phyloP scores from a whole-genome alignment of 805 yeast genomes.

The Barnettozyma botsteinii region DNA sequence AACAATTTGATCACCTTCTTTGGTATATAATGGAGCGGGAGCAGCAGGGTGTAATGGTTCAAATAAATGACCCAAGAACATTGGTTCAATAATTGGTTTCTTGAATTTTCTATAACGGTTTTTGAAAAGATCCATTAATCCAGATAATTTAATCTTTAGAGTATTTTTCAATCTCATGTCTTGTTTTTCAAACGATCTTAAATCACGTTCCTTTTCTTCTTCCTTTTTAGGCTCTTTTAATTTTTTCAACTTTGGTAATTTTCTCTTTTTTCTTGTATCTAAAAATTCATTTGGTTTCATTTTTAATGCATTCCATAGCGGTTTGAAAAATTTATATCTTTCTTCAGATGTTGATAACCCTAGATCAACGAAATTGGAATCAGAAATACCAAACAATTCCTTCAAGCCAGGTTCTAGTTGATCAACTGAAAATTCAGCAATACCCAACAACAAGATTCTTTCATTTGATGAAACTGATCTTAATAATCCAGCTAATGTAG shows the following conservation, averaged over 20 bases:
- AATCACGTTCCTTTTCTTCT: constrained; percentile 29
- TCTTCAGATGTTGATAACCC: constrained; percentile 40
- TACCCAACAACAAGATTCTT: constrained; percentile 65
- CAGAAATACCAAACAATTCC: constrained; percentile 52
- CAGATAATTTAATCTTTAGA: constrained; percentile 78
- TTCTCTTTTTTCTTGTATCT: constrained; percentile 43
- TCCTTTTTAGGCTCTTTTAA: constrained; percentile 34
- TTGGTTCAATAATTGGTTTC: constrained; percentile 85
- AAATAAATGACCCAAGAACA: constrained; percentile 66
- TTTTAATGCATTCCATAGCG: constrained; percentile 45
- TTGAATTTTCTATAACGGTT: constrained; percentile 82
- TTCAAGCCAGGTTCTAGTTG: constrained; percentile 43
- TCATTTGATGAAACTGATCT: constrained; percentile 68
- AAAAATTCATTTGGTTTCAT: constrained; percentile 71
- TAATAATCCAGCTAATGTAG: constrained; percentile 66
- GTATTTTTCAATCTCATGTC: constrained; percentile 83
- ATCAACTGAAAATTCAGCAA: constrained; percentile 45
- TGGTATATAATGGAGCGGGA: constrained; percentile 38
- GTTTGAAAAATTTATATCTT: constrained; percentile 51
- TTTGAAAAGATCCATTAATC: constrained; percentile 85
- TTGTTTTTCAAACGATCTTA: constrained; percentile 43
- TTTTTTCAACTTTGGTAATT: constrained; percentile 30
- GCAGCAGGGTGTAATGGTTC: constrained; percentile 42
- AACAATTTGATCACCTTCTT: constrained; percentile 68
- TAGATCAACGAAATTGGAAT: constrained; percentile 42